Conservation (phyloP, 2,329 filamentous ascomycete species). For the Elsinoe necatrix region DNA sequence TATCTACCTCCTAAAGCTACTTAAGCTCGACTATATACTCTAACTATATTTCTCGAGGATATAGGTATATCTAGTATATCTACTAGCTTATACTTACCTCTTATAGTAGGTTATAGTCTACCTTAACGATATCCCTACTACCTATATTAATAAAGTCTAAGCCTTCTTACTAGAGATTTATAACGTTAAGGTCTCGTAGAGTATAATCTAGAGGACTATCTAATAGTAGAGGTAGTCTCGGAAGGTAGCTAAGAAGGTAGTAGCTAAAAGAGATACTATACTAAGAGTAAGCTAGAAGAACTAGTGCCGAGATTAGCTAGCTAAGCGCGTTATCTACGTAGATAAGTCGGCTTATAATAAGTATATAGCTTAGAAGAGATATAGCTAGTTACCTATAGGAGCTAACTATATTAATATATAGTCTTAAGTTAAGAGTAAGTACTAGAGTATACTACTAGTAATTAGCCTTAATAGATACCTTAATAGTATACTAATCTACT, state of each 20-base stretch:
- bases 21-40: too few relatives aligned
- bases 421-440: background rate
- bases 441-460: background rate
- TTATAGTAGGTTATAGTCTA: background rate
- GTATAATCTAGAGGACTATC: background rate
- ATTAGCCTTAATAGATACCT: background rate
- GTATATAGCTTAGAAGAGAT: background rate
- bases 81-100: background rate
- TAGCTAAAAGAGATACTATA: background rate
- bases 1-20: too few relatives aligned
- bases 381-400: background rate
- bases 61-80: too few relatives aligned
- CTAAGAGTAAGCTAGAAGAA: background rate
- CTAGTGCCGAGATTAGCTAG: background rate
- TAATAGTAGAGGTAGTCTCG: background rate
- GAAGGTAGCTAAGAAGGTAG: background rate
- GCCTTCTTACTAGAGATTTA: background rate
- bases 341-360: conserved; percentile 1
- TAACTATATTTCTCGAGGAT: too few relatives aligned
- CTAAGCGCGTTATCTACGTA: background rate
- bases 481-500: too few relatives aligned
- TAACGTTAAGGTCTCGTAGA: background rate
- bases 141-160: background rate
- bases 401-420: background rate
- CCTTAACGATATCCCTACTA: background rate